Evolutionary conservation across 495 filamentous ascomycete genomes (phyloP).

Genomic region (Neurospora sp.): DNA sequence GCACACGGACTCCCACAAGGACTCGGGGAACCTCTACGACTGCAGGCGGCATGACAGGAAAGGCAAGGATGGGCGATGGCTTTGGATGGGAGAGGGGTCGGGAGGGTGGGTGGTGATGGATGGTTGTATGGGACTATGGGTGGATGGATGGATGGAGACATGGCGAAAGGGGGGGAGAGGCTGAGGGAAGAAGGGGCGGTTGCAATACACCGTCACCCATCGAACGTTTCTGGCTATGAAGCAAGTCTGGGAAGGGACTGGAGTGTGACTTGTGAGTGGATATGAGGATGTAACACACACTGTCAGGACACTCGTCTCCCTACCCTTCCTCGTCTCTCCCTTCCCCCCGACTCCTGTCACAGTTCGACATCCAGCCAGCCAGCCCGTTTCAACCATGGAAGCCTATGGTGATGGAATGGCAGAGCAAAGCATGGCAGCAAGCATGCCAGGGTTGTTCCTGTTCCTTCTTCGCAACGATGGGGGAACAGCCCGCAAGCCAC

Average conservation of each 20-base stretch:
- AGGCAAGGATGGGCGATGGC: background rate
- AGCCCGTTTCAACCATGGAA: background rate
- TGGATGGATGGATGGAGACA: background rate
- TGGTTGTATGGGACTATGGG: constrained; percentile 6
- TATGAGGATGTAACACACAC: background rate
- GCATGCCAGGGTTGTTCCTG: background rate
- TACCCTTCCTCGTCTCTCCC: background rate
- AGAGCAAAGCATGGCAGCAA: background rate
- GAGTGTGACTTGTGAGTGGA: background rate
- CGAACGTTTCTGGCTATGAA: background rate
- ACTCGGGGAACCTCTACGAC: background rate
- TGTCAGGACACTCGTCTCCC: background rate
- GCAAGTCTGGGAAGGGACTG: background rate
- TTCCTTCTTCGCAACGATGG: background rate
- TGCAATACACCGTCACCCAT: background rate
- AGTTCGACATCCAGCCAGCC: background rate
- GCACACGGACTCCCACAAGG: background rate
- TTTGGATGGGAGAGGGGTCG: background rate
- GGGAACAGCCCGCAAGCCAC: background rate
- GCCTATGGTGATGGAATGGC: background rate
- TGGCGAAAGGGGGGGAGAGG: background rate
- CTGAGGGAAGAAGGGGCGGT: background rate
- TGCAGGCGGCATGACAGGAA: background rate
- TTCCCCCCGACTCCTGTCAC: background rate
- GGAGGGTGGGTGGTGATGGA: background rate